A percentile compares a stretch with the other conserved stretches of the same genome.
phyloP scores from a whole-genome alignment of 1,284 basidiomycete species.

The Blastosporella zonata region DNA sequence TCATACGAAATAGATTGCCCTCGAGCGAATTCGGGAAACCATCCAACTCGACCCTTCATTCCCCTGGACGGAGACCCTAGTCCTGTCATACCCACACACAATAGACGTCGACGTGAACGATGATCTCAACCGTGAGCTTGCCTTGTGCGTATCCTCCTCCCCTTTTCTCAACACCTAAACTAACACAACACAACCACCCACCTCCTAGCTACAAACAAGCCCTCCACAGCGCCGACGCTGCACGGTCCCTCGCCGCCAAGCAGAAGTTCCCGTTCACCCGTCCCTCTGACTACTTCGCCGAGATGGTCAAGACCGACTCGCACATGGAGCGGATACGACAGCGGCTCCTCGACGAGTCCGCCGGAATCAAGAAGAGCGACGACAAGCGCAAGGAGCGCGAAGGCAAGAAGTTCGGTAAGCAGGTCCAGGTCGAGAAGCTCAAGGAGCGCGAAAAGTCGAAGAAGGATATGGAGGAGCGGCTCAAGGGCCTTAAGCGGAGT shows the following conservation, averaged over 20 bases:
- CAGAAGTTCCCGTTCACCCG: conserved; percentile 85
- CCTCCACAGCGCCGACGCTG: conserved; percentile 75
- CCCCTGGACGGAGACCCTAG: conserved; percentile 86
- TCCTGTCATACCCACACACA: conserved; percentile 68
- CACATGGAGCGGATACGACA: conserved; percentile 98
- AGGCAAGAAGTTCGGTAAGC: conserved; percentile 97
- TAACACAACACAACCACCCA: background rate
- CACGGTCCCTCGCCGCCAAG: conserved; percentile 71
- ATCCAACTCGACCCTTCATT: conserved; percentile 76
- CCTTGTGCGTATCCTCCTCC: conserved; percentile 66
- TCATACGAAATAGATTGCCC: conserved; percentile 58
- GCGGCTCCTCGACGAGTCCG: conserved; percentile 85
- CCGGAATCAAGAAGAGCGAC: conserved; percentile 89
- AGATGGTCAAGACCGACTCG: conserved; percentile 97
- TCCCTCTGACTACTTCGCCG: conserved; percentile 96
- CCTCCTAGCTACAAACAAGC: conserved; percentile 91
- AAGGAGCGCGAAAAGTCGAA: conserved; percentile 49
- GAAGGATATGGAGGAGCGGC: conserved; percentile 83
- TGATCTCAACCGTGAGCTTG: conserved; percentile 91
- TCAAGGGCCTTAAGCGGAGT: conserved; percentile 89
- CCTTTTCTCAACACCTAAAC: background rate
- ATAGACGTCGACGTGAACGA: conserved; percentile 82
- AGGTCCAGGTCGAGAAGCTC: conserved; percentile 64
- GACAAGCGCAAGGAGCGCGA: conserved; percentile 91
- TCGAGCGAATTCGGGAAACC: conserved; percentile 76